Base-by-base conservation (phyloP, 176 grass and related monocot species). In the Triticum monococcum region DNA sequence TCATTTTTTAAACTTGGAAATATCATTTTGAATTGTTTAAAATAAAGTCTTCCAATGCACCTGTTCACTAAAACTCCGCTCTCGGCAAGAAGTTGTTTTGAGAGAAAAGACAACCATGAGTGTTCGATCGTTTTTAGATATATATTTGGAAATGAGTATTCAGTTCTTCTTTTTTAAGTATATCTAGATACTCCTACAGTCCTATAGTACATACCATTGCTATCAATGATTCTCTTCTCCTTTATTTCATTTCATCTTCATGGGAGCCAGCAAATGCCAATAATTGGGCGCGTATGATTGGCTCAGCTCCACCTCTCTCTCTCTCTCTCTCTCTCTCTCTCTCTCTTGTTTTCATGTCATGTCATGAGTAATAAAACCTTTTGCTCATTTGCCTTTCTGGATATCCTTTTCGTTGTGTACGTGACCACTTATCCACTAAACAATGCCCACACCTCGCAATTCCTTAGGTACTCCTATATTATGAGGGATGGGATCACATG, bases 201-300 rank as follows among this genome's bases (percentile, higher is more conserved):
- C 13, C 46, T 14, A 50, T 52, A 56, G 52, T 56, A 56, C 52
- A 6, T 18, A 56, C 17, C 46, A 14, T 56, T 36, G 28, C 66
- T 24, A 65, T 46, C 36, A 48, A 62, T 69, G 46, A 2, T 62
- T n/a, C 32, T 0, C 16, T 18, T 20, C 13, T 23, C 22, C 28
- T 18, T 14, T 40, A 7, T 64, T 25, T 24, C 6, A 16, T 75
- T 52, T 52, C 45, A 18, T 48, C 37, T 74, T 74, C 73, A 72
- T 24, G 22, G 38, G 10, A 65, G 56, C 79, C 41, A 86, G 83
- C 89, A 91, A 36, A 79, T 65, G 32, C 0, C 80, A 84, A 84
- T 87, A 80, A 75, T 79, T 87, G 43, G 59, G 1, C 33, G 43
- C 38, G 7, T 68, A 87, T 87, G 85, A 80, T 87, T 91, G 65